Conservation (phyloP, 495 filamentous ascomycete species). For the Xylaria nigripes region DNA sequence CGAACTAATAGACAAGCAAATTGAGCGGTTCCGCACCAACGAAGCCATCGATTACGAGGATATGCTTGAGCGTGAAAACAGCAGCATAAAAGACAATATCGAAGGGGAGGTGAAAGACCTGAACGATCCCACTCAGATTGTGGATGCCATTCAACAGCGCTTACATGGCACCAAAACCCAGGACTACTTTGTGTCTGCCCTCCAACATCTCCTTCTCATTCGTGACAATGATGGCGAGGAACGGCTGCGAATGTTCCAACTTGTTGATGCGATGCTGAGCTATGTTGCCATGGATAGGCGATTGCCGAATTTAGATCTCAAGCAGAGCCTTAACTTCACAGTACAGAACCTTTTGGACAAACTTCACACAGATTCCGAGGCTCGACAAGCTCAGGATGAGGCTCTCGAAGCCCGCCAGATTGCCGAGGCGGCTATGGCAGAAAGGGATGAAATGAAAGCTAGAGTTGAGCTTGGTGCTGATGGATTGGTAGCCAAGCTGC, state of each 20-base stretch:
- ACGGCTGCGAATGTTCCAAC: constrained; percentile 90
- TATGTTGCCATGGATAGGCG: constrained; percentile 98
- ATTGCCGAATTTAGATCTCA: constrained; percentile 92
- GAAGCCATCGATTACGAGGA: constrained; percentile 98
- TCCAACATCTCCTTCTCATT: constrained; percentile 92
- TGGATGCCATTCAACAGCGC: constrained; percentile 84
- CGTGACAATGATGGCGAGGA: constrained; percentile 91
- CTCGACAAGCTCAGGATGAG: constrained; percentile 83
- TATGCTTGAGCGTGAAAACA: constrained; percentile 82
- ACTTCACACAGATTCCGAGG: constrained; percentile 92
- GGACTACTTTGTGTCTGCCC: constrained; percentile 91
- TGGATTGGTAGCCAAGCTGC: constrained; percentile 84
- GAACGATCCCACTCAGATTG: constrained; percentile 86
- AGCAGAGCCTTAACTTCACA: constrained; percentile 94
- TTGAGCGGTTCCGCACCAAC: constrained; percentile 86
- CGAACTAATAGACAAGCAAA: constrained; percentile 96
- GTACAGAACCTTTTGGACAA: constrained; percentile 92
- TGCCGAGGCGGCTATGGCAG: constrained; percentile 89
- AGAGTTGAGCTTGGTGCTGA: constrained; percentile 89
- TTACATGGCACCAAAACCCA: constrained; percentile 75
- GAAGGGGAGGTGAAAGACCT: constrained; percentile 92
- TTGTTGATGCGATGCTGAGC: constrained; percentile 95
- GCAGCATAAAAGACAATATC: constrained; percentile 79
- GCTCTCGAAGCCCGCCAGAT: constrained; percentile 81
- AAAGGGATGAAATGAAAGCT: constrained; percentile 93